Evolutionary conservation across 208 protist species (phyloP).

Genomic region (Acanthamoeba healyi): DNA sequence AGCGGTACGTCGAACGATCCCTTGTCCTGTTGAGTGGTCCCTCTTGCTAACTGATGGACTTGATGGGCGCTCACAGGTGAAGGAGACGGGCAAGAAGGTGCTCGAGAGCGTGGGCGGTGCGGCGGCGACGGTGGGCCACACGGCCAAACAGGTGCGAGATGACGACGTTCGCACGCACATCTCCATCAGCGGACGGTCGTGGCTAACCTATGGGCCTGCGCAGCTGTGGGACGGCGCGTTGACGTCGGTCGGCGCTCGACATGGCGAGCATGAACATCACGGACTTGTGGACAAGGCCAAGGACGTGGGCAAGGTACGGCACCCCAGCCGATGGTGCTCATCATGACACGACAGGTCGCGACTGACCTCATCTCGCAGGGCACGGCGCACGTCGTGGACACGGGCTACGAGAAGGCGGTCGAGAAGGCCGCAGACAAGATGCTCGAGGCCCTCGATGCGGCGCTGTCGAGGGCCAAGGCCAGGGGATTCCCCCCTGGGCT

Average conservation of each 20-base stretch:
- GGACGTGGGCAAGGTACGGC: conserved; percentile 2
- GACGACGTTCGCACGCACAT: no score
- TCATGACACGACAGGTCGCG: not conserved
- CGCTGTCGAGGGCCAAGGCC: not conserved
- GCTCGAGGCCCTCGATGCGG: not conserved
- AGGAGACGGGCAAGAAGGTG: conserved; percentile 9
- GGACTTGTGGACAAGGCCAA: not conserved
- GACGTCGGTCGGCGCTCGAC: not conserved
- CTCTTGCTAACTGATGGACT: no score
- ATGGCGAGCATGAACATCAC: not conserved
- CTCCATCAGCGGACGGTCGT: not conserved
- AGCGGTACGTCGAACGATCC: not conserved
- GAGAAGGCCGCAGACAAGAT: conserved; percentile 35
- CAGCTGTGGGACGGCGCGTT: not conserved
- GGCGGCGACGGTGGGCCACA: not conserved
- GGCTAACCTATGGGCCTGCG: not conserved
- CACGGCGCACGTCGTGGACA: not conserved
- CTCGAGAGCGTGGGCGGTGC: not conserved
- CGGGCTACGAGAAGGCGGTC: not conserved
- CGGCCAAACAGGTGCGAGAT: not conserved
- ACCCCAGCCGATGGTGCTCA: not conserved
- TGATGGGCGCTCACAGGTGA: not conserved
- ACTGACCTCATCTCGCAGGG: not conserved
- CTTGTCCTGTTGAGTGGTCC: not conserved
- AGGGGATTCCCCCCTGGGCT: not conserved